Conservation (phyloP, 2,329 filamentous ascomycete genomes). For the Aschersonia sp. region DNA sequence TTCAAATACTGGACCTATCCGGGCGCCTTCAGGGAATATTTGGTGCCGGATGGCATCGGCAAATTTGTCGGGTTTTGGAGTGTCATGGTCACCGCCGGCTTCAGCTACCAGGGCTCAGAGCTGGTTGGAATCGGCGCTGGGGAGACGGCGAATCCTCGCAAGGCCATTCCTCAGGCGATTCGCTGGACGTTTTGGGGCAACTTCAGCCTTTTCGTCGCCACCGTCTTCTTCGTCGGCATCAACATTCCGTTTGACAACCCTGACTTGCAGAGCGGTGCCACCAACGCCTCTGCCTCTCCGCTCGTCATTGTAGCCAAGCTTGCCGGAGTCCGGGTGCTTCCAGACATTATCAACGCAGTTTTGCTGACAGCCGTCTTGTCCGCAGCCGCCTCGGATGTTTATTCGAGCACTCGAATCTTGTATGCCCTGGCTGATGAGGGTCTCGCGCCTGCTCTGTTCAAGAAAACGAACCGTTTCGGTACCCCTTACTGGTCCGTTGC, state of each 20-base stretch:
- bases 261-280: constrained; percentile 32
- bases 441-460: constrained; percentile 45
- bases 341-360: constrained; percentile 62
- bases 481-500: constrained; percentile 49
- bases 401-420: constrained; percentile 55
- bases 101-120: constrained; percentile 60
- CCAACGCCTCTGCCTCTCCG: constrained; percentile 49
- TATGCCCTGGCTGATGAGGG: constrained; percentile 50
- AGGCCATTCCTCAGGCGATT: constrained; percentile 58
- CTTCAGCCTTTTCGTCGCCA: constrained; percentile 49
- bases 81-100: constrained; percentile 53
- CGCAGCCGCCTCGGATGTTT: constrained; percentile 65
- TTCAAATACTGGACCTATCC: constrained; percentile 58
- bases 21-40: constrained; percentile 50
- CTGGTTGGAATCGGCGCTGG: constrained; percentile 66
- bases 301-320: constrained; percentile 45
- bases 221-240: constrained; percentile 57
- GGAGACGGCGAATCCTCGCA: constrained; percentile 58
- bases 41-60: constrained; percentile 36
- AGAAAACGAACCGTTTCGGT: constrained; percentile 42
- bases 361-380: constrained; percentile 66
- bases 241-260: constrained; percentile 49
- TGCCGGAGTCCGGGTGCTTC: constrained; percentile 49
- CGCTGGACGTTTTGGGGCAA: constrained; percentile 65
- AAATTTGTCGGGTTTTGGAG: constrained; percentile 58